Conservation (phyloP, 441 rosid species). For the Aquilaria agallochum region DNA sequence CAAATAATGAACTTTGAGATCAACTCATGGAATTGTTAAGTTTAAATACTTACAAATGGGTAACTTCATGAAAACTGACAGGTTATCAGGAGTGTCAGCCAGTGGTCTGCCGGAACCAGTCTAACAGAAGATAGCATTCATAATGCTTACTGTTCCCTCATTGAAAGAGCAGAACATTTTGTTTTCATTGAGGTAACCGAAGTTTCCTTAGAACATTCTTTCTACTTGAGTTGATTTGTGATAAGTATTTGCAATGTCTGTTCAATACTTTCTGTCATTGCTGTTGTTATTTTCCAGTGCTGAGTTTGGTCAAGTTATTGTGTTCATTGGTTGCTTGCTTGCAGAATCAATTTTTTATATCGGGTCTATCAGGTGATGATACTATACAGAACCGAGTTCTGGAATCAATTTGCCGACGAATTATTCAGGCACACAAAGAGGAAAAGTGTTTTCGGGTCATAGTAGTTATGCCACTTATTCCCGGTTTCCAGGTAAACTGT, state of each 20-base stretch:
- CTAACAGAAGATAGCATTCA: constrained; percentile 75
- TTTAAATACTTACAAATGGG: constrained; percentile 3
- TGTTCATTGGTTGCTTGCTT: constrained; percentile 12
- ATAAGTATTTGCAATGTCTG: neutral
- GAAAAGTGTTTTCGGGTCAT: constrained; percentile 55
- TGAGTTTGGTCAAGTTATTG: neutral
- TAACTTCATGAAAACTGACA: constrained; percentile 7
- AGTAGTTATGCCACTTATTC: constrained; percentile 63
- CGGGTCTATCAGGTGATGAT: constrained; percentile 70
- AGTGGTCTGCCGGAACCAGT: constrained; percentile 76
- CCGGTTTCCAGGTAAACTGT: constrained; percentile 63
- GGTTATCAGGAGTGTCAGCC: constrained; percentile 67
- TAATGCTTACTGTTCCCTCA: constrained; percentile 56
- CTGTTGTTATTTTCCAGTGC: neutral
- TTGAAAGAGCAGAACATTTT: constrained; percentile 61
- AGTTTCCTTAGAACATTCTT: neutral
- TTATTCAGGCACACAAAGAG: constrained; percentile 52
- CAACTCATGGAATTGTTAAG: no score
- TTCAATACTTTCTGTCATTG: constrained; percentile 3
- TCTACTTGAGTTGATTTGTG: no score
- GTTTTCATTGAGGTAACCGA: constrained; percentile 62
- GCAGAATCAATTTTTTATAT: constrained; percentile 76
- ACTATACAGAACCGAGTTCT: constrained; percentile 53
- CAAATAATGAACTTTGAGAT: neutral
- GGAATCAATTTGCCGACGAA: constrained; percentile 56